These are phyloP conservation scores for Pterocarpus santalinus DNA, from an alignment of 306 rosid genomes.

Conservation along the genomic window DNA sequence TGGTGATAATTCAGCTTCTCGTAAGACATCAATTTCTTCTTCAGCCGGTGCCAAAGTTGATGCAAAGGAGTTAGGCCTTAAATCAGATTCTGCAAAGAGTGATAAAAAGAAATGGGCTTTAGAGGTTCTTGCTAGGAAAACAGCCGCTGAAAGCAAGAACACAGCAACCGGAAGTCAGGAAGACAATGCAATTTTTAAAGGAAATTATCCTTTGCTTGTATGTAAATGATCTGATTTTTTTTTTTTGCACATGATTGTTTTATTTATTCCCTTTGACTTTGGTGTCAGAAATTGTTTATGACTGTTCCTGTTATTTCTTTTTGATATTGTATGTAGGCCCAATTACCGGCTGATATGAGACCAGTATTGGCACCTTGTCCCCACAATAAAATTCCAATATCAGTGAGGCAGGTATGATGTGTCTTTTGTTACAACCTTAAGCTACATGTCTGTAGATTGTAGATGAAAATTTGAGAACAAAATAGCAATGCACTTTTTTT, in stretches of 20 bases:
- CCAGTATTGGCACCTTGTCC: constrained; percentile 74
- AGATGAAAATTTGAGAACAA: constrained; percentile 27
- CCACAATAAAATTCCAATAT: constrained; percentile 81
- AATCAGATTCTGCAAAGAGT: constrained; percentile 60
- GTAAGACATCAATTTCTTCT: constrained; percentile 55
- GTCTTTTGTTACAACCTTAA: constrained; percentile 36
- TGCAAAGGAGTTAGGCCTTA: constrained; percentile 54
- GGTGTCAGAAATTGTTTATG: constrained; percentile 41
- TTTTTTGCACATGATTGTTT: constrained; percentile 36
- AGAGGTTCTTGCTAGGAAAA: constrained; percentile 89
- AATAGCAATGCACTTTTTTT: constrained; percentile 11
- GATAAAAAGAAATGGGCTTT: constrained; percentile 98
- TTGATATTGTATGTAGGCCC: constrained; percentile 77
- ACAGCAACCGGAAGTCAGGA: constrained; percentile 62
- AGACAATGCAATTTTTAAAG: constrained; percentile 68
- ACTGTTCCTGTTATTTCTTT: constrained; percentile 49
- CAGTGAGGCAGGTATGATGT: constrained; percentile 90
- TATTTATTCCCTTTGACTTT: constrained; percentile 40
- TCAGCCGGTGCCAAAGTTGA: constrained; percentile 60
- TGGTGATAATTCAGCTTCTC: constrained; percentile 53
- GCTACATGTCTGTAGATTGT: constrained; percentile 5
- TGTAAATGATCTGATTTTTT: constrained; percentile 52
- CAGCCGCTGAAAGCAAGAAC: constrained; percentile 63
- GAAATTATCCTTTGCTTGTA: constrained; percentile 90
- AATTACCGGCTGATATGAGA: constrained; percentile 88